Conservation (phyloP, 176 grass and related monocot genomes). For the Bromus sterilis region DNA sequence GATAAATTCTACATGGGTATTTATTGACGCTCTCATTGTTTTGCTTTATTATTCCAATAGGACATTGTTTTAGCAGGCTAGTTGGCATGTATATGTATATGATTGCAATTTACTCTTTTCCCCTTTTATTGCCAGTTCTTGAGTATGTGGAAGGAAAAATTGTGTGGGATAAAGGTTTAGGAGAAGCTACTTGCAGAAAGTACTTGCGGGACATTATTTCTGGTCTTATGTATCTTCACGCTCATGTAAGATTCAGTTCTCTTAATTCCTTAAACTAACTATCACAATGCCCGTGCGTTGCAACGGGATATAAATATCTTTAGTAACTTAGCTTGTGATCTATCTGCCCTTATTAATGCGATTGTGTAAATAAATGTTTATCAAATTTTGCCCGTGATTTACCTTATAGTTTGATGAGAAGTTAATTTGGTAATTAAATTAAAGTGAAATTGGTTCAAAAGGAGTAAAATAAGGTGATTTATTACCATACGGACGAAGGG, state of each 20-base stretch:
- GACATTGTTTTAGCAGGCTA: neutral
- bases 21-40: slow-evolving; percentile 1
- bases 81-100: slow-evolving; percentile 1
- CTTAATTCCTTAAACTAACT: neutral
- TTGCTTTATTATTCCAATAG: neutral
- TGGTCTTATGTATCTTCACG: slow-evolving; percentile 82
- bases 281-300: too few relatives aligned
- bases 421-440: too few relatives aligned
- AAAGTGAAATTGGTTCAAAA: too few relatives aligned
- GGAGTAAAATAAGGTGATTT: too few relatives aligned
- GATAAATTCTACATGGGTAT: slow-evolving; percentile 66
- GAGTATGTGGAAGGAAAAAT: slow-evolving; percentile 79
- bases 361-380: too few relatives aligned
- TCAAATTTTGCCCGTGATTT: too few relatives aligned
- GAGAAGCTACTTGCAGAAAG: slow-evolving; percentile 59
- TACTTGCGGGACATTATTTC: slow-evolving; percentile 76
- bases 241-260: slow-evolving; percentile 57
- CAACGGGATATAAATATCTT: too few relatives aligned
- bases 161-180: slow-evolving; percentile 59
- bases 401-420: too few relatives aligned
- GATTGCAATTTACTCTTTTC: neutral
- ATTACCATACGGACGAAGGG: too few relatives aligned
- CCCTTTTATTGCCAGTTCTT: slow-evolving; percentile 38
- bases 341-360: too few relatives aligned
- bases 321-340: too few relatives aligned